Base-by-base conservation (phyloP, 2,329 filamentous ascomycete genomes). In the Macroventuria anomochaeta region DNA sequence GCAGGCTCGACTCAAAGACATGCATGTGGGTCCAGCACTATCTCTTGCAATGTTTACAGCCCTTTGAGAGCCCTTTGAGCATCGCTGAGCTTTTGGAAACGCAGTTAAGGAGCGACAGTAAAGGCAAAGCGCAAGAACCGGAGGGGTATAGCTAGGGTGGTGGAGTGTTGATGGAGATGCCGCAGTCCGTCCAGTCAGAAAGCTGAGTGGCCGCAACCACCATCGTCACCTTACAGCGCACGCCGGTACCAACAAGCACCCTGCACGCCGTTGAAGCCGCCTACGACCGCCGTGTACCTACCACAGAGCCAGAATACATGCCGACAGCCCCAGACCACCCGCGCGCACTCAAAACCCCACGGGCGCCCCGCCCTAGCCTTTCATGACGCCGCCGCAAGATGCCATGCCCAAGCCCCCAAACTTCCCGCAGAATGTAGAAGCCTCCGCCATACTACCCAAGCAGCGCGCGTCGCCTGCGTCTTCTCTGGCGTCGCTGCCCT, bases 381-480 rank as follows among this genome's bases (percentile, higher is more conserved):
- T 62, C 64, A 75, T 76, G 74, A 75, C 70, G 69, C 71, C 72
- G 65, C 63, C 69, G 61, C 72, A 71, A 69, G 71, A 75, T 74
- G 74, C 62, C 65, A 65, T 65, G 59, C 67, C 72, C 49, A 68
- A 68, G 53, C 65, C 69, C 28, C 71, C 71, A 51, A 69, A 89
- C 68, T 79, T 85, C 70, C 51, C 44, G 36, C 51, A 54, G 18
- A 54, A 43, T 33, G 46, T 54, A 54, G 86, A 87, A 62, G 82
- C 85, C 64, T 84, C 87, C 53, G 78, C 83, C 70, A 73, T 76
- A 51, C 74, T 86, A 53, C 82, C 85, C 59, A 90, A 87, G 77
- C 84, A 87, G 53, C 77, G 80, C 57, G 76, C 69, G 44, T 78
- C 77, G 48, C 88, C 69, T 79, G 86, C 72, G 74, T 87, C 63